Percentiles rank a stretch among this genome's conserved stretches.
phyloP scores from a whole-genome alignment of 805 yeast species.

The Teunomyces lycoperdinae region DNA sequence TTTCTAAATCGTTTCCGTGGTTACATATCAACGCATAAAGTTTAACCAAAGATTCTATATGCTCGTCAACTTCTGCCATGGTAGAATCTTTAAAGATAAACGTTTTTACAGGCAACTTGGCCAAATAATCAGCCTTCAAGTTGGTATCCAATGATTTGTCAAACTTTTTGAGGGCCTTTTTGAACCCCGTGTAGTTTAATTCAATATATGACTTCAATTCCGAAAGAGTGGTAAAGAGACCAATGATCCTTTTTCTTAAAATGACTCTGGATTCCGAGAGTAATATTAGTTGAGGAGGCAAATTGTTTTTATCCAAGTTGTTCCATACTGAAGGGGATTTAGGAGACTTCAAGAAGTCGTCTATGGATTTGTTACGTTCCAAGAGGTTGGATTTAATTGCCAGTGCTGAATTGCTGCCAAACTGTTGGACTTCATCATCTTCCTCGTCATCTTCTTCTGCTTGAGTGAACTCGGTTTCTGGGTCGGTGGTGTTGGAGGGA shows the following conservation, averaged over 20 bases:
- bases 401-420: conserved; percentile 1
- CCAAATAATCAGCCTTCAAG: conserved; percentile 43
- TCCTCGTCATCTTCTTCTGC: conserved; percentile 34
- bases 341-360: conserved; percentile 36
- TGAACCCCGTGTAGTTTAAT: conserved; percentile 51
- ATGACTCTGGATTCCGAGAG: conserved; percentile 50
- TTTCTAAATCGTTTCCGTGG: conserved; percentile 35
- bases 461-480: conserved; percentile 26
- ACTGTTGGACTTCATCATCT: conserved; percentile 21
- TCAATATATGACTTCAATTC: conserved; percentile 52
- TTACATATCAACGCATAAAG: conserved; percentile 38
- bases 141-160: conserved; percentile 48
- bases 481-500: conserved; percentile 23
- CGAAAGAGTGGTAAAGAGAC: conserved; percentile 42
- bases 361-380: conserved; percentile 22
- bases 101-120: conserved; percentile 41
- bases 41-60: conserved; percentile 31
- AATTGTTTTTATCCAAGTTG: conserved; percentile 16
- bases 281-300: conserved; percentile 33
- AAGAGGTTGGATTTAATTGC: conserved; percentile 3
- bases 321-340: conserved; percentile 33
- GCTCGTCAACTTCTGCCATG: conserved; percentile 26
- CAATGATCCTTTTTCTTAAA: conserved; percentile 45
- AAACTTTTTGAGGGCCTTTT: conserved; percentile 52
- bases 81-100: conserved; percentile 39